Conservation (phyloP, 2,329 filamentous ascomycete species). For the Aureobasidium subglaciale region DNA sequence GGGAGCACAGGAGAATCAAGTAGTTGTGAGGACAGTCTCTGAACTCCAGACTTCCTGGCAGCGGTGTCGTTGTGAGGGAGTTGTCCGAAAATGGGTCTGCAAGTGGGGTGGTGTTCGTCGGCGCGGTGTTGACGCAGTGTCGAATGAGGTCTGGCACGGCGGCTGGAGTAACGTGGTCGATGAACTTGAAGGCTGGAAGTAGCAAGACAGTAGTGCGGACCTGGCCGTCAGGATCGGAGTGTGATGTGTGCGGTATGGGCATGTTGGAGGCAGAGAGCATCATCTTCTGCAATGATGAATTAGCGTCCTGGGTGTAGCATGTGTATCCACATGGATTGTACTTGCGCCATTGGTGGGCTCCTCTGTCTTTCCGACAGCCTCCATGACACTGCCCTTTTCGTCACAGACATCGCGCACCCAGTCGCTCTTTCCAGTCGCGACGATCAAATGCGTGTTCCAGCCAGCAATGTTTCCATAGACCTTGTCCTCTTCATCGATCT, state of each 20-base stretch:
- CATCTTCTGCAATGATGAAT: constrained; percentile 44
- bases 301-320: constrained; percentile 5
- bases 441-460: constrained; percentile 82
- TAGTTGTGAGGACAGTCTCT: constrained; percentile 73
- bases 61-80: constrained; percentile 15
- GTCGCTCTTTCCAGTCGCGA: constrained; percentile 92
- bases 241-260: constrained; percentile 62
- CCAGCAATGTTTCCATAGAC: constrained; percentile 80
- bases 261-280: constrained; percentile 94
- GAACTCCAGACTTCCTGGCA: constrained; percentile 41
- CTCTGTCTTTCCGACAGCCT: constrained; percentile 44
- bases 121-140: constrained; percentile 60
- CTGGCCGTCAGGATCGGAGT: constrained; percentile 50
- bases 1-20: constrained; percentile 88
- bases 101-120: constrained; percentile 66
- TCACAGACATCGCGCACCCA: constrained; percentile 87
- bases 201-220: constrained; percentile 69
- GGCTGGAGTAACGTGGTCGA: constrained; percentile 75
- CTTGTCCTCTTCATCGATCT: constrained; percentile 66
- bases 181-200: constrained; percentile 73
- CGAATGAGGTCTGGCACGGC: constrained; percentile 65
- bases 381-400: constrained; percentile 61
- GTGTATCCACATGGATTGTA: neutral
- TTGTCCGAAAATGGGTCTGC: constrained; percentile 10
- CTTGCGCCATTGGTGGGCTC: constrained; percentile 62